Conservation (phyloP, 2,329 filamentous ascomycete species). For the Colletotrichum scovillei region DNA sequence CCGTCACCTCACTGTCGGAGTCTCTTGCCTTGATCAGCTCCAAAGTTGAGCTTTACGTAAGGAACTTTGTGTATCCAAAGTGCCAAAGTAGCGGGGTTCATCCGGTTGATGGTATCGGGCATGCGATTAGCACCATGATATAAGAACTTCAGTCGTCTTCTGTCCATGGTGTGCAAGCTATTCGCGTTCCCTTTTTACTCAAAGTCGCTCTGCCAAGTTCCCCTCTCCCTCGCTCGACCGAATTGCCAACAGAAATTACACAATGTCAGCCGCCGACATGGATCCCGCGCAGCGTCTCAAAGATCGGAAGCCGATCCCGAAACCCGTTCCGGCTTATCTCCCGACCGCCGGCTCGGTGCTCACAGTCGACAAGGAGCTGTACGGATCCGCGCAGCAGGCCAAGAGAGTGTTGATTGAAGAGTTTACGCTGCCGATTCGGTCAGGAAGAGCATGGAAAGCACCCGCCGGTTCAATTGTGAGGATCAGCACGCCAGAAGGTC, state of each 20-base stretch:
- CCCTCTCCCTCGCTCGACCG: conserved; percentile 27
- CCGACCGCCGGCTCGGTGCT: conserved; percentile 55
- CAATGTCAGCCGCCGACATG: conserved; percentile 12
- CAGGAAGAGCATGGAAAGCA: conserved; percentile 78
- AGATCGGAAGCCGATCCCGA: conserved; percentile 57
- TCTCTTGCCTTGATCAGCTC: background rate
- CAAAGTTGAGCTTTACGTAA: conserved; percentile 18
- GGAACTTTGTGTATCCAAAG: background rate
- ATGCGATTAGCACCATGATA: background rate
- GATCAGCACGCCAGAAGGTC: conserved; percentile 80
- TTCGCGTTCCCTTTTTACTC: background rate
- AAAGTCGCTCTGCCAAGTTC: conserved; percentile 2
- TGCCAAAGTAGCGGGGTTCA: conserved; percentile 18
- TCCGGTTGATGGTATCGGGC: background rate
- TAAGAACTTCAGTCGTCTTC: conserved; percentile 15
- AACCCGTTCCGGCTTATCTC: conserved; percentile 62
- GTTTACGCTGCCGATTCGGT: conserved; percentile 78
- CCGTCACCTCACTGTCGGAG: background rate
- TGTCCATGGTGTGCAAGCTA: background rate
- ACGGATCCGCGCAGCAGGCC: conserved; percentile 70
- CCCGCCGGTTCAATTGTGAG: conserved; percentile 75
- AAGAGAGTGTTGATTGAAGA: conserved; percentile 55
- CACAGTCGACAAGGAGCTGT: conserved; percentile 58
- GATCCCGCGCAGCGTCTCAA: conserved; percentile 47
- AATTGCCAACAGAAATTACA: background rate